Conservation (phyloP, 768 basidiomycete species). For the Leucosporidium yakuticum region DNA sequence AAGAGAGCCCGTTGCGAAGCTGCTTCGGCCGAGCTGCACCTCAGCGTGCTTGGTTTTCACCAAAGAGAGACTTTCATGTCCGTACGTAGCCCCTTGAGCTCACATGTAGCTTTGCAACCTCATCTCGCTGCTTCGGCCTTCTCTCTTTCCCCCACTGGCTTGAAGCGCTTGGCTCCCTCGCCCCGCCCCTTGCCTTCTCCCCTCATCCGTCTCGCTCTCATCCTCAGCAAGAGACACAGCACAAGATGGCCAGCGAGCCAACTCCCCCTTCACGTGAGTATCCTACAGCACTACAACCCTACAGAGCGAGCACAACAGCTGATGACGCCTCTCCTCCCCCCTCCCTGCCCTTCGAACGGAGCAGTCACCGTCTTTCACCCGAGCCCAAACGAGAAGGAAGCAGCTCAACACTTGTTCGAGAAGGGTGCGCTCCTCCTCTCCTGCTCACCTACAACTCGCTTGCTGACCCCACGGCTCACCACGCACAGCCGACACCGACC, state of each 20-base stretch:
- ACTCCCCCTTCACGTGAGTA: constrained; percentile 17
- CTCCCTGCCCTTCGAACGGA: no score
- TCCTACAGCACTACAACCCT: not conserved
- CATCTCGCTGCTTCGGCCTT: no score
- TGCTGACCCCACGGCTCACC: not conserved
- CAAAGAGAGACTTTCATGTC: no score
- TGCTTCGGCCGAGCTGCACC: no score
- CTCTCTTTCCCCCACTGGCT: no score
- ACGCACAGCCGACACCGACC: constrained; percentile 64
- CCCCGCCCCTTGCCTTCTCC: no score
- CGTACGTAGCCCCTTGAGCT: no score
- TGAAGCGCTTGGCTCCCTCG: no score
- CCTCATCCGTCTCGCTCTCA: not conserved
- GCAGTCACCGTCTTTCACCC: constrained; percentile 25
- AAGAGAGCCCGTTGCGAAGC: no score
- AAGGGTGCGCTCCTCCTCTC: constrained; percentile 10
- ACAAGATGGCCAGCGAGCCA: constrained; percentile 14
- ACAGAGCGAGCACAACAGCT: not conserved
- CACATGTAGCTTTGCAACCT: no score
- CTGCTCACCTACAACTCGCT: not conserved
- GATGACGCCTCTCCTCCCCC: no score
- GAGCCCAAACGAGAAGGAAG: constrained; percentile 21
- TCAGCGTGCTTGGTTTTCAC: no score
- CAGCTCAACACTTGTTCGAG: constrained; percentile 26
- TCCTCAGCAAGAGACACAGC: not conserved